phyloP scores from a whole-genome alignment of 176 grass and related monocot species.

The Avena sativa region DNA sequence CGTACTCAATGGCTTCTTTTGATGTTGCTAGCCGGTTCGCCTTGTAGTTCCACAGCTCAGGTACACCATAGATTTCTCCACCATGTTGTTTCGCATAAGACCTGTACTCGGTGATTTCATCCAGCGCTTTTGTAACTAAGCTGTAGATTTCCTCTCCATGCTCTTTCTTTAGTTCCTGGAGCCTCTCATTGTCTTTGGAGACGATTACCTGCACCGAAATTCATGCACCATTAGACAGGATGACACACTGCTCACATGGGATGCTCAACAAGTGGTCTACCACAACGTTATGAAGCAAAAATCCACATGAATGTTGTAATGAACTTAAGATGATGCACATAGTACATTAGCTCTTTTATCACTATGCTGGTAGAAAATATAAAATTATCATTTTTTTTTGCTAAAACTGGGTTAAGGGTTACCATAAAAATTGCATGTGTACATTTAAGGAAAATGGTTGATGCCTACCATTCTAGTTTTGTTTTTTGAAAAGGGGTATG shows the following conservation, averaged over 20 bases:
- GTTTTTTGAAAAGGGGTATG: no score
- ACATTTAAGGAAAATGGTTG: neutral
- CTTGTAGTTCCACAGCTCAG: slow-evolving; percentile 45
- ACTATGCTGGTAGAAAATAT: neutral
- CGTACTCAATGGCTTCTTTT: neutral
- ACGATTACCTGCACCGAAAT: slow-evolving; percentile 37
- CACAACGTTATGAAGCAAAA: neutral
- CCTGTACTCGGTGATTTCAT: slow-evolving; percentile 39
- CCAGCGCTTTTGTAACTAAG: slow-evolving; percentile 44
- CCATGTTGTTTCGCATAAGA: neutral
- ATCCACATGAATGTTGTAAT: neutral
- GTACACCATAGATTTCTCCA: slow-evolving; percentile 24
- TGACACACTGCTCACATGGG: neutral
- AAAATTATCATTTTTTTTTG: neutral
- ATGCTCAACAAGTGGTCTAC: neutral
- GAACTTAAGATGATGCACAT: neutral
- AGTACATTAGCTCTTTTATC: neutral
- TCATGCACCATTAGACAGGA: neutral
- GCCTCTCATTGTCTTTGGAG: slow-evolving; percentile 36
- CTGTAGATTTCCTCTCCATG: slow-evolving; percentile 40
- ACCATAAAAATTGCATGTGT: neutral
- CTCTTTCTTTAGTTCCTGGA: slow-evolving; percentile 42
- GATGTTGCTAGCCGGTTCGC: neutral
- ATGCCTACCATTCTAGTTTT: neutral
- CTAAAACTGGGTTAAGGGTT: neutral